Conservation (phyloP, 176 grass and related monocot species). For the Oryza longistaminata region DNA sequence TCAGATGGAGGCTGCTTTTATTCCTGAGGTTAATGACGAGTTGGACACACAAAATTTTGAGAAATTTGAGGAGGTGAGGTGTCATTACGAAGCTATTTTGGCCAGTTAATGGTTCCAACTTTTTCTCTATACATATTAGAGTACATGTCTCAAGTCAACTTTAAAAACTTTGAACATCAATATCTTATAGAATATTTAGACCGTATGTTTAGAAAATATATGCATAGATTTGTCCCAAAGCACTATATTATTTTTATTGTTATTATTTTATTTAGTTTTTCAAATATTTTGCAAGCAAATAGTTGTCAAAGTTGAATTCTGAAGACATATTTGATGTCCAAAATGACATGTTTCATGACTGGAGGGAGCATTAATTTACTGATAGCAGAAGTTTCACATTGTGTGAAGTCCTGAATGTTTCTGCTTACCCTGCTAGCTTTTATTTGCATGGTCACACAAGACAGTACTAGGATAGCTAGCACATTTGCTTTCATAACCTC, state of each 20-base stretch:
- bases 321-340: too few species aligned
- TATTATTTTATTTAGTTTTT: too few species aligned
- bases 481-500: neutral
- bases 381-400: neutral
- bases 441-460: neutral
- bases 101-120: neutral
- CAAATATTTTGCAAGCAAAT: too few species aligned
- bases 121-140: neutral
- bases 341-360: too few species aligned
- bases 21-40: constrained; percentile 70
- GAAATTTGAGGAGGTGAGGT: constrained; percentile 76
- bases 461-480: neutral
- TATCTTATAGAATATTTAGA: neutral
- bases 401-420: neutral
- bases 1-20: constrained; percentile 91
- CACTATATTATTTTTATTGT: too few species aligned
- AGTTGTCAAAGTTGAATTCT: neutral
- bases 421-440: neutral
- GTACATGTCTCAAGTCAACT: too few species aligned
- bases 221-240: too few species aligned
- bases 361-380: neutral
- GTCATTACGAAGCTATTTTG: constrained; percentile 9
- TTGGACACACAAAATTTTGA: constrained; percentile 93
- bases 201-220: too few species aligned
- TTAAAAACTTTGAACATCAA: too few species aligned